Base-by-base conservation (phyloP, 2,329 filamentous ascomycete species). In the Grosmannia huntii region DNA sequence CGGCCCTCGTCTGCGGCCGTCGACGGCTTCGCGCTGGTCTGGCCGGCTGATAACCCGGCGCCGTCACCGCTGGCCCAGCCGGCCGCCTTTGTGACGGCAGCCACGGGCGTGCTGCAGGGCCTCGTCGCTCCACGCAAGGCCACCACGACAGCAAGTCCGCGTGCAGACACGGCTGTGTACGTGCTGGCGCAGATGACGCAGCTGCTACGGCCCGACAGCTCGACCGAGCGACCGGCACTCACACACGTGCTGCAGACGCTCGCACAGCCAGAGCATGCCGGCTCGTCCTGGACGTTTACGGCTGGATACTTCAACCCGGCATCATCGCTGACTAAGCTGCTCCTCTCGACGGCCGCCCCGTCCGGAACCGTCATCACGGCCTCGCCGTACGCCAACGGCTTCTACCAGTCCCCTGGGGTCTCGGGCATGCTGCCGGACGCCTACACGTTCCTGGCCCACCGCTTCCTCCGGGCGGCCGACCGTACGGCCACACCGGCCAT, bases 221-320 rank as follows among this genome's bases (percentile, higher is more conserved):
- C 92, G 0, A 97, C 92, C 14, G 94, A 99, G 69, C 84, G 94
- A 14, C 90, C 89, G 1, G 86, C 87, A 19, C 75, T 99, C 21
- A 89, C 83, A 0, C 81, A 81, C 52, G 80, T 97, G 46, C 79
- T 97, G 4, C 79, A 80, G 50, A 81, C 80, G 1, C 78, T 96
- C 4, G 78, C 85, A 0, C 73, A 71, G 0, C 79, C 86, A 0
- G 73, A 78, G 6, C 87, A 89, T 65, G 74, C 77, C 11, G 79
- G 82, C 38, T 88, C 87, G 0, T 86, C 83, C 16, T 99, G 94
- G 94, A 94, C 90, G 0, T 97, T 99, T 70, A 97, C 94, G 0
- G 94, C 94, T 0, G 94, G 94, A 56, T 99, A 99, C 74, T 99
- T 99, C 75, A 99, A 99, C 74, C 95, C 95, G 58, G 90, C 90